Conservation (phyloP, 148 eudicot species). For the Nepenthes gracilis region DNA sequence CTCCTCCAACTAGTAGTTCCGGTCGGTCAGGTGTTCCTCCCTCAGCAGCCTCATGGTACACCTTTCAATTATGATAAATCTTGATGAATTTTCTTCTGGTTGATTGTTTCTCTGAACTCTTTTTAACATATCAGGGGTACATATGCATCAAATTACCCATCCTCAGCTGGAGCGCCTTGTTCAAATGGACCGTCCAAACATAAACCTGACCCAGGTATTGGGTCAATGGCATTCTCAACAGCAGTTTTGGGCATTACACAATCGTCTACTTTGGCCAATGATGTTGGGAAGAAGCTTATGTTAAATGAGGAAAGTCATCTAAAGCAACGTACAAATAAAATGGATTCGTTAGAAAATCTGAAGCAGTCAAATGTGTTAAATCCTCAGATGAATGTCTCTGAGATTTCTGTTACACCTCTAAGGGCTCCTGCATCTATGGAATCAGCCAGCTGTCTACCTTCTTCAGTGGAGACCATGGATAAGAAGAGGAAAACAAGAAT, state of each 20-base stretch:
- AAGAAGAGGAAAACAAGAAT: conserved; percentile 1
- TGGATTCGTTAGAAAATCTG: conserved; percentile 23
- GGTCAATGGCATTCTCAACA: conserved; percentile 25
- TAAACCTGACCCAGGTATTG: conserved; percentile 33
- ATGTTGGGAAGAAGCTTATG: conserved; percentile 23
- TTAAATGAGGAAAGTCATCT: conserved; percentile 25
- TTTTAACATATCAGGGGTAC: conserved; percentile 37
- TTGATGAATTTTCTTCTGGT: background rate
- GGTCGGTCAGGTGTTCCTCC: conserved; percentile 35
- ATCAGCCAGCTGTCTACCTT: conserved; percentile 16
- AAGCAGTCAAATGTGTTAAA: conserved; percentile 18
- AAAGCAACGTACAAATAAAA: conserved; percentile 20
- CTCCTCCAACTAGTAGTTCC: conserved; percentile 9
- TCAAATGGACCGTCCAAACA: conserved; percentile 45
- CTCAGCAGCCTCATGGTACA: conserved; percentile 83
- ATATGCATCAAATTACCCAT: conserved; percentile 43
- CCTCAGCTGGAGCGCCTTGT: conserved; percentile 23
- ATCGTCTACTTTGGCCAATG: conserved; percentile 18
- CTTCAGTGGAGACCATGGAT: conserved; percentile 13
- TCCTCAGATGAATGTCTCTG: conserved; percentile 14
- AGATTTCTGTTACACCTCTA: conserved; percentile 17
- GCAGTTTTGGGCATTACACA: conserved; percentile 22
- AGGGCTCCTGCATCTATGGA: conserved; percentile 13
- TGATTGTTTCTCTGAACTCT: conserved; percentile 5
- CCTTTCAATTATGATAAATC: background rate